phyloP scores from a whole-genome alignment of 805 yeast species.

The Wickerhamiella siamensis region DNA sequence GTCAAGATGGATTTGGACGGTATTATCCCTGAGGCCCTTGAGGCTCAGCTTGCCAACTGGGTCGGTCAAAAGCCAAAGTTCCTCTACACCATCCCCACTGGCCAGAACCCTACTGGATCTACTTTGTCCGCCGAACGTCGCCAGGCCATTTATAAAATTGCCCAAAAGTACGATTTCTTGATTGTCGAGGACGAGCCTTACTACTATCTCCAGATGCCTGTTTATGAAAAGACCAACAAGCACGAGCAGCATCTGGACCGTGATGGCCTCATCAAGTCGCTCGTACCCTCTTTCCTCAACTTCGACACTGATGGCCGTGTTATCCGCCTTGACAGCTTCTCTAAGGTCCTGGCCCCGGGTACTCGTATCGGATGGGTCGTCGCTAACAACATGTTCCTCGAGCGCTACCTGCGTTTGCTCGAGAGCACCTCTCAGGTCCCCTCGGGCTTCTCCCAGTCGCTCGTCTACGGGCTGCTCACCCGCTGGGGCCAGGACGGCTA shows the following conservation, averaged over 20 bases:
- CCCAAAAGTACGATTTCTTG: slow-evolving; percentile 72
- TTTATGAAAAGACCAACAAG: slow-evolving; percentile 36
- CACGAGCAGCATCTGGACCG: slow-evolving; percentile 30
- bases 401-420: slow-evolving; percentile 53
- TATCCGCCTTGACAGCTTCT: slow-evolving; percentile 74
- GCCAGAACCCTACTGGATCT: slow-evolving; percentile 96
- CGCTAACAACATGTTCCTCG: slow-evolving; percentile 49
- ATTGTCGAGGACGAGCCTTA: slow-evolving; percentile 95
- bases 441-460: slow-evolving; percentile 64
- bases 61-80: slow-evolving; percentile 59
- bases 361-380: slow-evolving; percentile 80
- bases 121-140: slow-evolving; percentile 68
- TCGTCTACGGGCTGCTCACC: slow-evolving; percentile 54
- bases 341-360: slow-evolving; percentile 89
- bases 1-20: slow-evolving; percentile 70
- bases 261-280: slow-evolving; percentile 48
- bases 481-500: slow-evolving; percentile 88
- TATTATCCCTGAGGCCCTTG: slow-evolving; percentile 58
- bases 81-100: slow-evolving; percentile 84
- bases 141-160: slow-evolving; percentile 55
- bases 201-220: slow-evolving; percentile 88
- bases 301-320: slow-evolving; percentile 82
- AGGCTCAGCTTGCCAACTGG: slow-evolving; percentile 52
- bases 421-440: slow-evolving; percentile 75
- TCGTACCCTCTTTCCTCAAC: slow-evolving; percentile 63